Base-by-base conservation (phyloP, 2,329 filamentous ascomycete genomes). In the Westerdykella ornata region DNA sequence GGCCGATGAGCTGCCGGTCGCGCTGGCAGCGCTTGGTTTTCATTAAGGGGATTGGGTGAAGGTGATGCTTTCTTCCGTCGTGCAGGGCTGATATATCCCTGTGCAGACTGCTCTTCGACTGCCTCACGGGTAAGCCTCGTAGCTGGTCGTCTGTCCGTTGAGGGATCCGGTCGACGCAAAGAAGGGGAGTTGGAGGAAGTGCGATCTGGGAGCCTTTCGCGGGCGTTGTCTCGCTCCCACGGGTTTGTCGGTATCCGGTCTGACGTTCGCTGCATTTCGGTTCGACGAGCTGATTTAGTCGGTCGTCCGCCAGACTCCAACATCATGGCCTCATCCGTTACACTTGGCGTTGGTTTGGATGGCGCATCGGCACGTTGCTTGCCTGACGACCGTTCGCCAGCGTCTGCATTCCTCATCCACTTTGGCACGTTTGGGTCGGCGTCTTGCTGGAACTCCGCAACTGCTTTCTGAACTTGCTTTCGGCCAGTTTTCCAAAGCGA, bases 401-500 rank as follows among this genome's bases (percentile, higher is more conserved):
- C 46, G 38, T 59, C 53, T 3, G 80, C 76, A 43, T 89, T 84
- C 54, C 84, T 81, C 90, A 98, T 95, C 92, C 92, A 98, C 60
- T 87, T 92, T 0, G 92, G 92, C 60, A 95, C 86, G 57, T 65
- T 85, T 2, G 84, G 75, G 57, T 95, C 88, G 18, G 74, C 72
- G n/a, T 81, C 83, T 39, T 74, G 68, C 53, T 80, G 78, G 44
- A 97, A 85, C 13, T 98, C 92, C 7, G 88, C 82, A 26, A 97
- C 85, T 4, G 88, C 90, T 65, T 92, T 88, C 57, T 94, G 88
- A 43, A 97, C 78, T 62, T 87, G 89, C 67, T 95, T 98, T 59
- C 89, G 87, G 0, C 90, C 82, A 3, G 85, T 86, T 62, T 95
- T 98, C 92, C 92, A 98, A 1, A 97, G 69, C 1, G 87, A 90